phyloP scores from a whole-genome alignment of 352 stramenopile species.

The Pythium dissotocum region DNA sequence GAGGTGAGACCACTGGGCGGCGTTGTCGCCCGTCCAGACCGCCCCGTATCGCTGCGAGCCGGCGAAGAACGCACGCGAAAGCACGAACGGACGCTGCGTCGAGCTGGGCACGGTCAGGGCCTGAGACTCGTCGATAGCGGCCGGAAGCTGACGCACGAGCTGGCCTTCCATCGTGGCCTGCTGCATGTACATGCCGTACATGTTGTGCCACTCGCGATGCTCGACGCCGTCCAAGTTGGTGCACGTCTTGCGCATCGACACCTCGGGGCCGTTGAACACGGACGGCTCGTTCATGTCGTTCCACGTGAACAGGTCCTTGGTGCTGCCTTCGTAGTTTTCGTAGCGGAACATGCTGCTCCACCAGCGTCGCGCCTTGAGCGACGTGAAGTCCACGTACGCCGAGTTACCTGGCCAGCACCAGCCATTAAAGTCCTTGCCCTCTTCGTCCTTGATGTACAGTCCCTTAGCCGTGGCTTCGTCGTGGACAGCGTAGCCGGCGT shows the following conservation, averaged over 20 bases:
- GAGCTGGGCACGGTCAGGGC: slow-evolving; percentile 51
- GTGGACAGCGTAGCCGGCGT: slow-evolving; percentile 94
- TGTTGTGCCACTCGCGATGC: slow-evolving; percentile 99
- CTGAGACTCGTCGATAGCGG: slow-evolving; percentile 22
- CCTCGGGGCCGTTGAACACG: slow-evolving; percentile 99
- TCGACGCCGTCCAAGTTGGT: slow-evolving; percentile 93
- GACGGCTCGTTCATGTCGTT: slow-evolving; percentile 99
- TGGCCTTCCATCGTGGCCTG: slow-evolving; percentile 94
- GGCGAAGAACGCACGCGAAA: slow-evolving; percentile 97
- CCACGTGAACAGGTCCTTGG: slow-evolving; percentile 96
- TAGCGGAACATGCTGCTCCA: slow-evolving; percentile 97
- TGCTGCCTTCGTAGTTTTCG: slow-evolving; percentile 93
- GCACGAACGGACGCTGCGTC: slow-evolving; percentile 95
- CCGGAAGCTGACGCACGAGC: slow-evolving; percentile 66
- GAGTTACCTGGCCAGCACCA: slow-evolving; percentile 99
- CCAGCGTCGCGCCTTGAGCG: slow-evolving; percentile 91
- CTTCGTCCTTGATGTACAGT: slow-evolving; percentile 96
- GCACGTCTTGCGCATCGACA: slow-evolving; percentile 97
- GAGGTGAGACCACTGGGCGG: slow-evolving; percentile 95
- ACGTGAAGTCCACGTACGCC: slow-evolving; percentile 99
- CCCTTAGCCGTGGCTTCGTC: slow-evolving; percentile 79
- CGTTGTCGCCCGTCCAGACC: slow-evolving; percentile 99
- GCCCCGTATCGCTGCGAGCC: slow-evolving; percentile 97
- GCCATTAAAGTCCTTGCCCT: slow-evolving; percentile 97
- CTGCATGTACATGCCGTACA: slow-evolving; percentile 99